Percentiles rank a stretch among this genome's conserved stretches.
Conservation (phyloP, 805 yeast genomes). For the Myxozyma geophila region DNA sequence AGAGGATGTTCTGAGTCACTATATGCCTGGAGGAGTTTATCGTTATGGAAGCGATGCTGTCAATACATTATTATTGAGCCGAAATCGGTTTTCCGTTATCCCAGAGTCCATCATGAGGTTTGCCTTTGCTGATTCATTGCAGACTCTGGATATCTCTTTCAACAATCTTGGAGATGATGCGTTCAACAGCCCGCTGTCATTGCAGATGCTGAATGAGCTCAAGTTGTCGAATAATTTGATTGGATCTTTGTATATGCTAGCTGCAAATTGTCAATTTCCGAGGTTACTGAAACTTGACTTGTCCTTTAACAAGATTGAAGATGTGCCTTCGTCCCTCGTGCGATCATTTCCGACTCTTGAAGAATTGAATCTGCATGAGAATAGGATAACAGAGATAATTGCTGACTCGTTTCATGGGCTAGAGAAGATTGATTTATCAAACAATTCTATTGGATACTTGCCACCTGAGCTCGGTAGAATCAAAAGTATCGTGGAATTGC, state of each 20-base stretch:
- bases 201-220: conserved; percentile 14
- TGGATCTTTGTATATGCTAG: conserved; percentile 11
- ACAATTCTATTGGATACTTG: conserved; percentile 29
- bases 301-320: conserved; percentile 30
- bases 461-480: conserved; percentile 33
- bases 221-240: conserved; percentile 29
- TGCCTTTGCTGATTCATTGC: conserved; percentile 30
- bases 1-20: conserved; percentile 13
- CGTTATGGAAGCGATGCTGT: conserved; percentile 17
- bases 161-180: conserved; percentile 27
- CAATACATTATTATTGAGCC: conserved; percentile 20
- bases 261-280: conserved; percentile 25
- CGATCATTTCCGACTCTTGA: conserved; percentile 29
- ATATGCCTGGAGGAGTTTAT: conserved; percentile 21
- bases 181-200: conserved; percentile 18
- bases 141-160: conserved; percentile 26
- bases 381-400: conserved; percentile 23
- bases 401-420: conserved; percentile 29
- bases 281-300: conserved; percentile 19
- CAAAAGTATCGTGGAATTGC: conserved; percentile 29
- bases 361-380: conserved; percentile 33
- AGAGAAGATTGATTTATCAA: conserved; percentile 32
- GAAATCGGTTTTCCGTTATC: conserved; percentile 22
- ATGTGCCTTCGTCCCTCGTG: conserved; percentile 26
- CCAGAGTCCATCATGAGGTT: conserved; percentile 23